These are phyloP conservation scores for Kazachstania africana DNA, from an alignment of 805 yeast genomes.

Conservation along the genomic window DNA sequence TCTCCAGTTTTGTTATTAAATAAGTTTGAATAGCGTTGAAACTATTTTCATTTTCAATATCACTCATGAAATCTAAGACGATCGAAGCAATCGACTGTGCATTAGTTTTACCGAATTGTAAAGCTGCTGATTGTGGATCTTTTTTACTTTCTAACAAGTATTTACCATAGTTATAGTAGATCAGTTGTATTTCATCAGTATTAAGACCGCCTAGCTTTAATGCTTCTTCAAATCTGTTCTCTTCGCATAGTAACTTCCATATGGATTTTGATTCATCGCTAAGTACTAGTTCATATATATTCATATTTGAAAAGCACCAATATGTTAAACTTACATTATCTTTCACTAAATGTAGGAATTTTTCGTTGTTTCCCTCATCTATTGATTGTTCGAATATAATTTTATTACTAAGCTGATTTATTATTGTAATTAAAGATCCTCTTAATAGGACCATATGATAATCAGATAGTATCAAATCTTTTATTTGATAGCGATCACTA, in stretches of 20 bases:
- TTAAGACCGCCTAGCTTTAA: slow-evolving; percentile 29
- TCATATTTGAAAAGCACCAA: slow-evolving; percentile 59
- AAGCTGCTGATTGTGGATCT: slow-evolving; percentile 34
- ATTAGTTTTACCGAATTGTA: slow-evolving; percentile 44
- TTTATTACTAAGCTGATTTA: slow-evolving; percentile 42
- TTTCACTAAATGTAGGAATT: background rate
- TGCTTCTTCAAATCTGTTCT: slow-evolving; percentile 54
- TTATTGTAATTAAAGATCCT: slow-evolving; percentile 31
- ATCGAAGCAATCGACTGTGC: slow-evolving; percentile 59
- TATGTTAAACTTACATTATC: slow-evolving; percentile 35
- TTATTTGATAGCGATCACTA: slow-evolving; percentile 27
- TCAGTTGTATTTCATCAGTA: slow-evolving; percentile 34
- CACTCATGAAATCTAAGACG: slow-evolving; percentile 43
- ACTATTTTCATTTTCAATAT: slow-evolving; percentile 27
- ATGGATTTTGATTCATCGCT: slow-evolving; percentile 60
- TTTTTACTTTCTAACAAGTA: slow-evolving; percentile 27
- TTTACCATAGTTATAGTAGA: slow-evolving; percentile 46
- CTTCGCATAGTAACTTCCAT: slow-evolving; percentile 54
- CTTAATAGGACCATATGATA: slow-evolving; percentile 43
- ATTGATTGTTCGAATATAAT: slow-evolving; percentile 31
- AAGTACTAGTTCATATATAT: slow-evolving; percentile 61
- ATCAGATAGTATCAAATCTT: slow-evolving; percentile 36
- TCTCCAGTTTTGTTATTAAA: slow-evolving; percentile 31
- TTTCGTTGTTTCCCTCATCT: slow-evolving; percentile 9
- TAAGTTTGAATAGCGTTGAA: slow-evolving; percentile 36